Evolutionary conservation across 768 basidiomycete species (phyloP).

Genomic region (Paxillus rubicundulus): DNA sequence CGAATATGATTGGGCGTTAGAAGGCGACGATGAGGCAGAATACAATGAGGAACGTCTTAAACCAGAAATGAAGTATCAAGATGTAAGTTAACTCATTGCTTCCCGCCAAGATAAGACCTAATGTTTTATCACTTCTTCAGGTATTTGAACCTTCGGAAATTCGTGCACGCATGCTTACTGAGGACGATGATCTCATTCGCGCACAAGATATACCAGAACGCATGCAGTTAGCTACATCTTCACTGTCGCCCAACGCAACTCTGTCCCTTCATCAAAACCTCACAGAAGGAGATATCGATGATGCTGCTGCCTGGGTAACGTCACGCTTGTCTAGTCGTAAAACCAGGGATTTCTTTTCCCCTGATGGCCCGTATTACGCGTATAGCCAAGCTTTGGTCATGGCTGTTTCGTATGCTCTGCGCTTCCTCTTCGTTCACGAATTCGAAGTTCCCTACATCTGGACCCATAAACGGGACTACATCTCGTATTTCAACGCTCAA

Average conservation of each 20-base stretch:
- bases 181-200: constrained; percentile 91
- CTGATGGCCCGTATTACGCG: constrained; percentile 55
- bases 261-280: constrained; percentile 61
- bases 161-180: constrained; percentile 80
- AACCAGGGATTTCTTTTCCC: constrained; percentile 68
- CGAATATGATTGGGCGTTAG: constrained; percentile 94
- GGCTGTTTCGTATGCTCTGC: constrained; percentile 76
- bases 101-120: background rate
- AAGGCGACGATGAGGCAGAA: constrained; percentile 64
- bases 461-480: constrained; percentile 89
- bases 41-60: constrained; percentile 55
- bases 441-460: constrained; percentile 96
- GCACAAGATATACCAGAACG: constrained; percentile 91
- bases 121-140: constrained; percentile 39
- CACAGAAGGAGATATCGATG: constrained; percentile 69
- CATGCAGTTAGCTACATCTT: constrained; percentile 87
- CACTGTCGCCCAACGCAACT: constrained; percentile 65
- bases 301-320: constrained; percentile 87
- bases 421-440: constrained; percentile 81
- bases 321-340: constrained; percentile 71
- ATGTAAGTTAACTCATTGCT: constrained; percentile 47
- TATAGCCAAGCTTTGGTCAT: constrained; percentile 68
- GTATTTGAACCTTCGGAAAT: constrained; percentile 99
- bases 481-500: constrained; percentile 73
- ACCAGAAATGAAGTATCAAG: constrained; percentile 78